phyloP scores from a whole-genome alignment of 495 filamentous ascomycete genomes.

The Rusavskia elegans region DNA sequence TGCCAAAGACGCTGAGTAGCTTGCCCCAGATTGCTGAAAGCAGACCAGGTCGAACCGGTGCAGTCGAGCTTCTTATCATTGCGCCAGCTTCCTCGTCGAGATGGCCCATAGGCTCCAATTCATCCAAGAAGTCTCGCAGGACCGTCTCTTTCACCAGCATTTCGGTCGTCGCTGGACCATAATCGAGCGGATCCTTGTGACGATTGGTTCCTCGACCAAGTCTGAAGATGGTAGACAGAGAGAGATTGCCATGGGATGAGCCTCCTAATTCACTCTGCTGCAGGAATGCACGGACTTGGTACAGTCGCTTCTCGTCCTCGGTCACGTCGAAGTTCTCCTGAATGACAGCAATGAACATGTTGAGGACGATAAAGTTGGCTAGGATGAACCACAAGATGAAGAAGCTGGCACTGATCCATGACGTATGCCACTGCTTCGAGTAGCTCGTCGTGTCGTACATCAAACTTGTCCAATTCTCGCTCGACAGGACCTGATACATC shows the following conservation, averaged over 20 bases:
- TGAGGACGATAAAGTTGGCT: constrained; percentile 88
- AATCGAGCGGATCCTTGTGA: constrained; percentile 70
- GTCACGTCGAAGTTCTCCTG: constrained; percentile 99
- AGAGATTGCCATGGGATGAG: constrained; percentile 51
- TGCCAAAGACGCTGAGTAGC: constrained; percentile 32
- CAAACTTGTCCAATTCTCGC: constrained; percentile 85
- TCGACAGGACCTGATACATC: constrained; percentile 98
- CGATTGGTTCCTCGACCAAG: constrained; percentile 47
- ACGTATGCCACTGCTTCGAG: constrained; percentile 42
- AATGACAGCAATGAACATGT: constrained; percentile 99
- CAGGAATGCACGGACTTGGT: constrained; percentile 88
- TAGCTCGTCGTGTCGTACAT: constrained; percentile 68
- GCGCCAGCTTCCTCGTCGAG: constrained; percentile 16
- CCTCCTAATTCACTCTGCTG: constrained; percentile 75
- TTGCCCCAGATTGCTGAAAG: constrained; percentile 42
- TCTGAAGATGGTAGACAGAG: constrained; percentile 75
- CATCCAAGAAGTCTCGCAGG: constrained; percentile 85
- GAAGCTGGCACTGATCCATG: constrained; percentile 93
- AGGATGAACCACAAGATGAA: constrained; percentile 92
- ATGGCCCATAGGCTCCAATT: constrained; percentile 26
- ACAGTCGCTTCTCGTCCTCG: constrained; percentile 91
- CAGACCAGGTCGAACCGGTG: constrained; percentile 30
- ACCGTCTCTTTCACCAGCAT: constrained; percentile 94
- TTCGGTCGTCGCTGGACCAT: constrained; percentile 74
- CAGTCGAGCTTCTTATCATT: constrained; percentile 15